A percentile compares a stretch with the other conserved stretches of the same genome.
These are phyloP conservation scores for Chimonanthus praecox DNA, from an alignment of 164 flowering plant species.

Conservation along the genomic window DNA sequence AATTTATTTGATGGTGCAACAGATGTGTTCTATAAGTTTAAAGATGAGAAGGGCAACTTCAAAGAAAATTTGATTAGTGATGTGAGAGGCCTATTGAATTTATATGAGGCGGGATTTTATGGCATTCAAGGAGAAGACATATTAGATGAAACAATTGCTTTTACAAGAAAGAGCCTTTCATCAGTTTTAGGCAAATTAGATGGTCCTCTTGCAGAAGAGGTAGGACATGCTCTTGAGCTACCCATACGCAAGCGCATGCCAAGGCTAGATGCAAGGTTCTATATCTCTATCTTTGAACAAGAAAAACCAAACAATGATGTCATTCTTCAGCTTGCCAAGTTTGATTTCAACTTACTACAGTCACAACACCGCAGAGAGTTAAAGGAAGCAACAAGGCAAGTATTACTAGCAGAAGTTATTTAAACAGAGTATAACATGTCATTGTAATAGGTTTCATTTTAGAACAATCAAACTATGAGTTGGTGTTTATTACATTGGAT, in stretches of 20 bases:
- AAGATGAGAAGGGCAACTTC: background rate
- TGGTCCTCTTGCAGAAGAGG: background rate
- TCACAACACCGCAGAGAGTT: constrained; percentile 34
- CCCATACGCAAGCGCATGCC: constrained; percentile 42
- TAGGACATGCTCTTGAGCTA: constrained; percentile 17
- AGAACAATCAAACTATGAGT: too few relatives aligned
- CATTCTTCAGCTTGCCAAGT: constrained; percentile 28
- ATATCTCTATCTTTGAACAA: constrained; percentile 13
- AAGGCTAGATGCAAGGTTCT: constrained; percentile 23
- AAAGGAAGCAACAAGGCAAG: constrained; percentile 32
- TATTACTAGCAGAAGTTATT: background rate
- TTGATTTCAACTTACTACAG: constrained; percentile 19
- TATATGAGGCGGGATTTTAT: constrained; percentile 3
- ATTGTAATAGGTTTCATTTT: too few relatives aligned
- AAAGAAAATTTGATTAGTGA: background rate
- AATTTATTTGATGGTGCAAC: background rate
- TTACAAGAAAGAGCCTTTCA: constrained; percentile 5
- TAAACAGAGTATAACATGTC: too few relatives aligned
- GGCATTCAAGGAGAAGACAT: constrained; percentile 4
- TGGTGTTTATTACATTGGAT: too few relatives aligned
- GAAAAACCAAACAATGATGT: constrained; percentile 5
- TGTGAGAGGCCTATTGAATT: background rate
- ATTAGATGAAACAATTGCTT: background rate
- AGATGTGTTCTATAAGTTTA: constrained; percentile 7
- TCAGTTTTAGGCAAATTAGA: background rate